Base-by-base conservation (phyloP, 768 basidiomycete species). In the Trametes gibbosa region DNA sequence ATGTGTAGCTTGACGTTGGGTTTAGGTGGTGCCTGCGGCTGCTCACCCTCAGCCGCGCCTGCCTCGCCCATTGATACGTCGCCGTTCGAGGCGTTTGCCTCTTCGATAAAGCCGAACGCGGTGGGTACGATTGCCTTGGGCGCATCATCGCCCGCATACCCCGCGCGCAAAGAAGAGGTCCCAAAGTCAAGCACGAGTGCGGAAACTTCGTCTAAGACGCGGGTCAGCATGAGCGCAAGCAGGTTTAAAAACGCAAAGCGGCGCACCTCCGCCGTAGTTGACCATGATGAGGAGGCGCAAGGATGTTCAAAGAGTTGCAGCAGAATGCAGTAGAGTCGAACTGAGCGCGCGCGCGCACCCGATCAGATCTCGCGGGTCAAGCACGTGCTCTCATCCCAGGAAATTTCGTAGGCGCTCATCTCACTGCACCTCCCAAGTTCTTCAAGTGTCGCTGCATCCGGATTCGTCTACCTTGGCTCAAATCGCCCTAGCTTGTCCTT, bases 121-220 rank as follows among this genome's bases (percentile, higher is more conserved):
- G 95, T 90, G 8, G 97, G 90, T 63, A 96, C 84, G 61, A 98
- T 86, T 17, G 91, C 89, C 74, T 93, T 92, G 17, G 97, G 97
- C 12, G 90, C 84, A 68, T 98, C 97, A 74, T 98, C 96, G 46
- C 97, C 97, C 12, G 97, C 96, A 73, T 98, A 97, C 53, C 97
- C 97, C 12, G 94, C 93, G 70, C 97, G 87, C 53, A 95, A 76
- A 9, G 93, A 89, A 24, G 90, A 89, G 12, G 90, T 80, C 27
- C 97, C 97, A 70, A 98, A 89, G 77, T 99, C 97, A 37, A 99
- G 77, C 23, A 98, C 97, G 52, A 98, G 78, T 29, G 96, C 97
- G 35, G 94, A 90, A n/a, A 98, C 94, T 77, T 98, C 95, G 71
- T 98, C 95, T 97, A 60, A 13, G 24, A 3, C 35, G n/a, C 17